Conservation (phyloP, 495 filamentous ascomycete genomes). For the Annulohypoxylon maeteangense region DNA sequence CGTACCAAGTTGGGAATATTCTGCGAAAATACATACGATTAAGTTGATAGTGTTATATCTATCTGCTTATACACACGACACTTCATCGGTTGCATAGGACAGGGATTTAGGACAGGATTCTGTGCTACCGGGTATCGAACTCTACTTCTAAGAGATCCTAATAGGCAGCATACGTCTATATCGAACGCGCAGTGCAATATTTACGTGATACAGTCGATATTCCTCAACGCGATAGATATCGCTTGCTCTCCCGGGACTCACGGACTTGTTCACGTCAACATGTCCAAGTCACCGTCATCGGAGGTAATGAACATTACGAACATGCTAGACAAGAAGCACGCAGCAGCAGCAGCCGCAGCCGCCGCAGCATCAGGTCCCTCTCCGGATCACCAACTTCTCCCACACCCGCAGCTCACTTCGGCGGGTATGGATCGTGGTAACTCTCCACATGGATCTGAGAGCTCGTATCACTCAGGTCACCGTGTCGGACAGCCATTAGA, state of each 20-base stretch:
- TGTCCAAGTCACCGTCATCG: constrained; percentile 47
- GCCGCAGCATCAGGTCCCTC: constrained; percentile 51
- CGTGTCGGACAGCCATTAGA: constrained; percentile 59
- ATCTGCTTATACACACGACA: background rate
- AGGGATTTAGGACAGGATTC: background rate
- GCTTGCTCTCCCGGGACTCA: background rate
- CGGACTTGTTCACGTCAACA: background rate
- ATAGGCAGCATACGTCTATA: constrained; percentile 1
- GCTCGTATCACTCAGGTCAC: constrained; percentile 66
- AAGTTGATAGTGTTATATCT: background rate
- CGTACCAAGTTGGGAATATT: constrained; percentile 14
- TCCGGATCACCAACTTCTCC: constrained; percentile 66
- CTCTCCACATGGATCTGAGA: constrained; percentile 77
- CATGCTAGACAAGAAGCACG: constrained; percentile 72
- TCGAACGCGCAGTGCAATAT: constrained; percentile 5
- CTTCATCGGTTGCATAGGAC: background rate
- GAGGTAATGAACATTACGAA: constrained; percentile 74
- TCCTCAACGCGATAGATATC: background rate
- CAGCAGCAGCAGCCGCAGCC: constrained; percentile 58
- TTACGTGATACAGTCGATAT: background rate
- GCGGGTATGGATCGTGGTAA: constrained; percentile 72
- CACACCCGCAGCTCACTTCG: constrained; percentile 65
- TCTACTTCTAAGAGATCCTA: background rate
- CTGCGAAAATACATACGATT: background rate
- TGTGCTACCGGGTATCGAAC: background rate